Conservation (phyloP, 2,329 filamentous ascomycete species). For the Talaromyces sp. region DNA sequence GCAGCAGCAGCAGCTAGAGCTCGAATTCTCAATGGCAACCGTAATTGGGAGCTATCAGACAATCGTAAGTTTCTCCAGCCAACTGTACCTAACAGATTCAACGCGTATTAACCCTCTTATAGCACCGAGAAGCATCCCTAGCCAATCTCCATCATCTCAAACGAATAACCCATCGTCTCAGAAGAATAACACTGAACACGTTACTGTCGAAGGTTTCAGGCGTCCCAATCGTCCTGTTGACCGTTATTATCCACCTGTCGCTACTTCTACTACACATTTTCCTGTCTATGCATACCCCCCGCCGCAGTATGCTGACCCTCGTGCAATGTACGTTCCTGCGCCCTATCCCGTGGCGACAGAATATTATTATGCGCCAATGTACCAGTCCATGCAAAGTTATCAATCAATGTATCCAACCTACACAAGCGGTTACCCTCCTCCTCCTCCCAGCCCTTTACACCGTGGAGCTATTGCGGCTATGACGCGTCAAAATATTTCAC, state of each 20-base stretch:
- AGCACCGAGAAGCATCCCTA: constrained; percentile 18
- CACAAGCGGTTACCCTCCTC: neutral
- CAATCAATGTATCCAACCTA: constrained; percentile 8
- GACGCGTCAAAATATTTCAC: neutral
- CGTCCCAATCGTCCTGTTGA: constrained; percentile 17
- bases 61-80: constrained; percentile 25
- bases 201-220: neutral
- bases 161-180: neutral
- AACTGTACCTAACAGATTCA: constrained; percentile 24
- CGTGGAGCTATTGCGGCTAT: neutral
- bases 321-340: neutral
- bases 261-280: neutral
- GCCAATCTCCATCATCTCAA: neutral
- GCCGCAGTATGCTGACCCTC: constrained; percentile 5
- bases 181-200: neutral
- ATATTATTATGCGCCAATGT: constrained; percentile 9
- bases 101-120: constrained; percentile 22
- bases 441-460: neutral
- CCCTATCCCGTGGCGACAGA: constrained; percentile 3
- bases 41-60: constrained; percentile 21
- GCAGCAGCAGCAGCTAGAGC: constrained; percentile 18
- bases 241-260: constrained; percentile 12
- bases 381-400: constrained; percentile 12
- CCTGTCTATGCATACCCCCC: constrained; percentile 1
- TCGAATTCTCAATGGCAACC: constrained; percentile 1